Conservation (phyloP, 495 filamentous ascomycete species). For the Umbilicaria muhlenbergii region DNA sequence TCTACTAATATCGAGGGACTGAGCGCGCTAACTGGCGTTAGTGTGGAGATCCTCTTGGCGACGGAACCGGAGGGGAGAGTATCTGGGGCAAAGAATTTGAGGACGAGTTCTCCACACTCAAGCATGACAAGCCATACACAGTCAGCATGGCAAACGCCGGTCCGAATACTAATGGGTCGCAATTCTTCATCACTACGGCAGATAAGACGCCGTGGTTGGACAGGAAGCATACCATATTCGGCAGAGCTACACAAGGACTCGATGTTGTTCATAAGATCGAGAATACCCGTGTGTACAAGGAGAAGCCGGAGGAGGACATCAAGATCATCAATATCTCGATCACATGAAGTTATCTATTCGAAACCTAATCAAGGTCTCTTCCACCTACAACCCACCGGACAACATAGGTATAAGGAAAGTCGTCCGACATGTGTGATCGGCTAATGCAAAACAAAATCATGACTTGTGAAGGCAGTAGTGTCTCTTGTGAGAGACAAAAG, state of each 20-base stretch:
- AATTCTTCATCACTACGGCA: conserved; percentile 91
- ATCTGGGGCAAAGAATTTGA: conserved; percentile 96
- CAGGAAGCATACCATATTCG: conserved; percentile 92
- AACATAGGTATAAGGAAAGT: no score
- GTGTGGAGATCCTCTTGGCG: conserved; percentile 82
- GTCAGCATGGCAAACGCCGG: conserved; percentile 96
- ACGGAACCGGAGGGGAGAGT: conserved; percentile 89
- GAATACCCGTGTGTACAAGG: conserved; percentile 80
- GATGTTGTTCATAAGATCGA: conserved; percentile 98
- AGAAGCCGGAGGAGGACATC: conserved; percentile 92
- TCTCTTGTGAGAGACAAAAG: no score
- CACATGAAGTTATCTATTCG: no score
- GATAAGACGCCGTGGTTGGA: conserved; percentile 96
- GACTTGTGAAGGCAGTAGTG: no score
- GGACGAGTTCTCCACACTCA: conserved; percentile 83
- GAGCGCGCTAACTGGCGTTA: conserved; percentile 17
- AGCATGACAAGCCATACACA: conserved; percentile 92
- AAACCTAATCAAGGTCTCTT: no score
- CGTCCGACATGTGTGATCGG: no score
- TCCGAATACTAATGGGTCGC: conserved; percentile 60
- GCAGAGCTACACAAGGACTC: conserved; percentile 70
- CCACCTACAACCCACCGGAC: no score
- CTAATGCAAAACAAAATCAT: no score
- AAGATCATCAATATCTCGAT: conserved; percentile 75
- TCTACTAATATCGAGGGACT: not conserved